These are phyloP conservation scores for Mrakia gelida DNA, from an alignment of 768 basidiomycete species.

Conservation along the genomic window DNA sequence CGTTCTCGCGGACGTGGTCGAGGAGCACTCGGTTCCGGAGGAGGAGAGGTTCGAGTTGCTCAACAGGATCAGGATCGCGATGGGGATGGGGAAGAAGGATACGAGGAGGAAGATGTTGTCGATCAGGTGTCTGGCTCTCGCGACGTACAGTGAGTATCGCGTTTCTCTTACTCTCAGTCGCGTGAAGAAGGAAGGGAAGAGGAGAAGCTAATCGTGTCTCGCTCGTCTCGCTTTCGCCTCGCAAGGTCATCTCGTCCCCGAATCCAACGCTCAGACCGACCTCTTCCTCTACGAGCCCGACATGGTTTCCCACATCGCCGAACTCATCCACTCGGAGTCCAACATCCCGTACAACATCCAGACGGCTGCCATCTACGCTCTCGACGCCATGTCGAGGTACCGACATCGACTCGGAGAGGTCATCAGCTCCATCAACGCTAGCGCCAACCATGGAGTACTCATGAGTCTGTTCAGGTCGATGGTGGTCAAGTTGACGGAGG, in stretches of 20 bases:
- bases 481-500: conserved; percentile 58
- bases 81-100: conserved; percentile 57
- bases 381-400: conserved; percentile 85
- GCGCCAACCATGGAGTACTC: conserved; percentile 90
- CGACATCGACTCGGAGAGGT: conserved; percentile 79
- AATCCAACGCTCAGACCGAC: conserved; percentile 69
- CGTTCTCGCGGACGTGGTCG: conserved; percentile 68
- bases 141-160: conserved; percentile 58
- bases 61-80: conserved; percentile 76
- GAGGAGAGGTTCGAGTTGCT: conserved; percentile 83
- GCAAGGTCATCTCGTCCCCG: conserved; percentile 67
- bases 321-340: conserved; percentile 65
- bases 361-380: conserved; percentile 76
- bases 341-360: conserved; percentile 65
- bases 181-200: background rate
- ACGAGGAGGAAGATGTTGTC: conserved; percentile 70
- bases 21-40: conserved; percentile 64
- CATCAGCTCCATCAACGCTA: conserved; percentile 82
- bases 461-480: conserved; percentile 84
- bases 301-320: conserved; percentile 78
- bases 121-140: conserved; percentile 77
- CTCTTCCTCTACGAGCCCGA: conserved; percentile 95
- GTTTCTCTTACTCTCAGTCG: background rate
- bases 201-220: conserved; percentile 6
- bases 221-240: background rate